These are phyloP conservation scores for Juglanconis oblonga DNA, from an alignment of 2,329 filamentous ascomycete species.

Conservation along the genomic window DNA sequence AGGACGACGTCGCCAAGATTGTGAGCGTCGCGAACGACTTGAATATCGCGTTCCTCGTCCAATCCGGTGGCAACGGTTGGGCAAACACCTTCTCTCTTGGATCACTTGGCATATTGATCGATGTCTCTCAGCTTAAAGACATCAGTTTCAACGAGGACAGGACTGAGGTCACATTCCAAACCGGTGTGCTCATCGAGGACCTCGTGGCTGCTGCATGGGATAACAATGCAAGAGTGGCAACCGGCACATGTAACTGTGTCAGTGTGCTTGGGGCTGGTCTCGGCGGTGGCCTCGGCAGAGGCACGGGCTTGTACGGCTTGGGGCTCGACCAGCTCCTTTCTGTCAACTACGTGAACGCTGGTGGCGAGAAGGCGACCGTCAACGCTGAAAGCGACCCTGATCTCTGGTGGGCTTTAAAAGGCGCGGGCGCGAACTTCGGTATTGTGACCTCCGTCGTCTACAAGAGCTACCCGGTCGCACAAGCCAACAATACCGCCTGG, in stretches of 20 bases:
- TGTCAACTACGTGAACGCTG: background rate
- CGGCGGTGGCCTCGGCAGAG: constrained; percentile 20
- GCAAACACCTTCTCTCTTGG: constrained; percentile 21
- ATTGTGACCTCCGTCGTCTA: constrained; percentile 46
- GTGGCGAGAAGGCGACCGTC: constrained; percentile 18
- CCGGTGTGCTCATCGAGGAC: constrained; percentile 23
- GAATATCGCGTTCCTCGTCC: constrained; percentile 22
- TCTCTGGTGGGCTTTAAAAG: constrained; percentile 55
- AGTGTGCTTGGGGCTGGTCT: constrained; percentile 21
- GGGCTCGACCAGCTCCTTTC: constrained; percentile 6
- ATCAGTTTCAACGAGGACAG: constrained; percentile 22
- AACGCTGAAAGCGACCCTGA: constrained; percentile 35
- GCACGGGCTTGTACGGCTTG: background rate
- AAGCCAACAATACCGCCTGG: constrained; percentile 35
- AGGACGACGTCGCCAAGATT: constrained; percentile 18
- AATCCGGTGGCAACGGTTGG: constrained; percentile 25
- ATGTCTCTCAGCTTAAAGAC: constrained; percentile 22
- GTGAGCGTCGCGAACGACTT: constrained; percentile 16
- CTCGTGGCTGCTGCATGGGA: constrained; percentile 22
- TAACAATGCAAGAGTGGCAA: constrained; percentile 20
- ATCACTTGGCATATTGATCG: constrained; percentile 22
- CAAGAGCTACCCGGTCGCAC: constrained; percentile 42
- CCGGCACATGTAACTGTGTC: constrained; percentile 15
- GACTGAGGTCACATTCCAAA: constrained; percentile 23
- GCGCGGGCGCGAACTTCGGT: constrained; percentile 59